Evolutionary conservation across 352 stramenopile species (phyloP).

Genomic region (Halophytophthora batemanensis): DNA sequence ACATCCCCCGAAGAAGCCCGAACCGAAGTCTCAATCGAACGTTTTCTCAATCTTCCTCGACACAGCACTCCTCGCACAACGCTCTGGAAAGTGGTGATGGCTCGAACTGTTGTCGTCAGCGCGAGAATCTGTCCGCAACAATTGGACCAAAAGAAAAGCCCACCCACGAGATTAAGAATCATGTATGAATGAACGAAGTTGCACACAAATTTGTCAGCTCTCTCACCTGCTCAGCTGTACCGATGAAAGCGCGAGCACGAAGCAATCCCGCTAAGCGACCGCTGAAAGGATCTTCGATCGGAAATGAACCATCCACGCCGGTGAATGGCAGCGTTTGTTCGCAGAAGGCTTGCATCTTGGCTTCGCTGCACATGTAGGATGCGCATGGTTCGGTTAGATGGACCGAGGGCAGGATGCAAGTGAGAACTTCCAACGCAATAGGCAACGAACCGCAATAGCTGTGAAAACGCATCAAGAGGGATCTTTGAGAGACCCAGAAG

Average conservation of each 20-base stretch:
- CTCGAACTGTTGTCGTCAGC: constrained; percentile 22
- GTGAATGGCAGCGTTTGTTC: constrained; percentile 21
- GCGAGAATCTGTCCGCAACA: constrained; percentile 22
- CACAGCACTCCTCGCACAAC: constrained; percentile 24
- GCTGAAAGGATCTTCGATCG: constrained; percentile 45
- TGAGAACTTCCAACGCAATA: neutral
- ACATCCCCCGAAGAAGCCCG: neutral
- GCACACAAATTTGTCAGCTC: neutral
- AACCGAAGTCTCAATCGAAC: neutral
- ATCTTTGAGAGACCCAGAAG: constrained; percentile 41
- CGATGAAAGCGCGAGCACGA: constrained; percentile 31
- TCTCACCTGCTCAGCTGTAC: constrained; percentile 53
- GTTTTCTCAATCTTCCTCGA: constrained; percentile 4
- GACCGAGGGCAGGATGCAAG: too few species aligned
- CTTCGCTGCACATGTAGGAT: neutral
- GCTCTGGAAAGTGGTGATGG: constrained; percentile 33
- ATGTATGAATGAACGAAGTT: neutral
- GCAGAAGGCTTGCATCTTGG: neutral
- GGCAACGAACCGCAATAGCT: constrained; percentile 25
- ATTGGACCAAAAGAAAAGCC: neutral
- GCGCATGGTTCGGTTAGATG: constrained; percentile 1
- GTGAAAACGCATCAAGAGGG: constrained; percentile 15
- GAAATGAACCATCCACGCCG: constrained; percentile 28
- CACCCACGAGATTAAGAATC: neutral
- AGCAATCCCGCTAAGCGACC: constrained; percentile 31